Percentiles rank a stretch among this genome's conserved stretches.
phyloP scores from a whole-genome alignment of 306 rosid genomes.

The Pterocarpus santalinus region DNA sequence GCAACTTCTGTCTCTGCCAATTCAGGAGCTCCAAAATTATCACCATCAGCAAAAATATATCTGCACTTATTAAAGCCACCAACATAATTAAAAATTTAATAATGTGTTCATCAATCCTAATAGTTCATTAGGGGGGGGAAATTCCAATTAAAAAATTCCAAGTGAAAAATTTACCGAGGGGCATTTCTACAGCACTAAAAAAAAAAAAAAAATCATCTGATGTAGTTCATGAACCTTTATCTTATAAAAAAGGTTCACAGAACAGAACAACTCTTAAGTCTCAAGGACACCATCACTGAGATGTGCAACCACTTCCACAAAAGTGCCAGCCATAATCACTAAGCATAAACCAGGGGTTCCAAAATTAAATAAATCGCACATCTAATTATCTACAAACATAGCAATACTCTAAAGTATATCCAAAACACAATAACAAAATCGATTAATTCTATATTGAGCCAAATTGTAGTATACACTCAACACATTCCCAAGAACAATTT shows the following conservation, averaged over 20 bases:
- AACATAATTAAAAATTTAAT: conserved; percentile 2
- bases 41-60: background rate
- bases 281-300: conserved; percentile 7
- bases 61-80: background rate
- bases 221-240: background rate
- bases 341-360: conserved; percentile 19
- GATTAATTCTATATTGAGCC: background rate
- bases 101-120: conserved; percentile 1
- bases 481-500: conserved; percentile 1
- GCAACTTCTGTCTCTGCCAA: conserved; percentile 17
- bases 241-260: background rate
- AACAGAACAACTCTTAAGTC: conserved; percentile 8
- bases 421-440: background rate
- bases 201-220: too few relatives aligned
- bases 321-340: conserved; percentile 20
- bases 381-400: conserved; percentile 6
- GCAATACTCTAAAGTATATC: background rate
- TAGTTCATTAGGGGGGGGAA: background rate
- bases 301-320: conserved; percentile 9
- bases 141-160: too few relatives aligned
- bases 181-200: too few relatives aligned
- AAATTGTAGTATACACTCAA: background rate
- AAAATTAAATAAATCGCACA: conserved; percentile 11
- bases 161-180: too few relatives aligned
- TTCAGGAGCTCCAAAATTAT: conserved; percentile 18